Percentiles rank a stretch among this genome's conserved stretches.
Evolutionary conservation across 179 eudicot species (phyloP).

Genomic region (Silene vulgaris): DNA sequence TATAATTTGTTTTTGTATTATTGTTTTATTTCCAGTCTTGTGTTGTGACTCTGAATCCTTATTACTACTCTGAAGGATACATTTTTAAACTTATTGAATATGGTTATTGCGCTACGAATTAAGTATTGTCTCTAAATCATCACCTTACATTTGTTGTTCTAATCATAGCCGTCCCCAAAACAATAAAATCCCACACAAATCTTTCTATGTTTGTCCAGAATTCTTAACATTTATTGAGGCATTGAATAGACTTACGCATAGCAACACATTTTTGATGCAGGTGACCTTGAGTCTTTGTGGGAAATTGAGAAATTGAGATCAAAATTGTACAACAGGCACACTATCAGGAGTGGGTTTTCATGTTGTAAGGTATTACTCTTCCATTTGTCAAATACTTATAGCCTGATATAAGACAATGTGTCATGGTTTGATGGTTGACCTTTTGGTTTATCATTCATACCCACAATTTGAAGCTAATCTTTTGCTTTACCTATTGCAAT

Average conservation of each 20-base stretch:
- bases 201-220: not conserved
- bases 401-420: not conserved
- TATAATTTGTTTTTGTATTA: not conserved
- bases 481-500: not conserved
- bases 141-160: too few species aligned
- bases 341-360: constrained; percentile 66
- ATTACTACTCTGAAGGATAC: too few species aligned
- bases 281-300: constrained; percentile 75
- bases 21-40: not conserved
- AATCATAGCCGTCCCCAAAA: too few species aligned
- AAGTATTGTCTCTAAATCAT: too few species aligned
- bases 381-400: not conserved
- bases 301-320: constrained; percentile 81
- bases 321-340: constrained; percentile 52
- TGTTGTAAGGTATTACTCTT: constrained; percentile 66
- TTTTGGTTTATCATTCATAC: not conserved
- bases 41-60: not conserved
- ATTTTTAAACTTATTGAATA: too few species aligned
- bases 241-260: not conserved
- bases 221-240: too few species aligned
- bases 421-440: not conserved
- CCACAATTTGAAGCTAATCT: not conserved
- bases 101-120: too few species aligned
- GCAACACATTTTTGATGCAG: constrained; percentile 31
- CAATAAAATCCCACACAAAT: too few species aligned